phyloP scores from a whole-genome alignment of 2,329 filamentous ascomycete species.

The Claviceps sp. region DNA sequence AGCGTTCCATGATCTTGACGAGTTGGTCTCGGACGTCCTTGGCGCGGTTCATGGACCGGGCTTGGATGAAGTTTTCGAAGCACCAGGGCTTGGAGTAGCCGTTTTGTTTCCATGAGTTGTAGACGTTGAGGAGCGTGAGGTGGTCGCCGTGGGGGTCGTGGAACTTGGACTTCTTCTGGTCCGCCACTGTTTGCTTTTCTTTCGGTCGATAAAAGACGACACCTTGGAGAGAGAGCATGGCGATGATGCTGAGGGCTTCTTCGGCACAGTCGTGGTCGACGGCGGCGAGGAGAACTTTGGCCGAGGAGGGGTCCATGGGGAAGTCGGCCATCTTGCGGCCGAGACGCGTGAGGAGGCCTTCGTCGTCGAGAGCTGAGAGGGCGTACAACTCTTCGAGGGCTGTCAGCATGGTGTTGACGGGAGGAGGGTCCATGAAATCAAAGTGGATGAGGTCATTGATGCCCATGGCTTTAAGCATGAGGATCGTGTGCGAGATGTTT shows the following conservation, averaged over 20 bases:
- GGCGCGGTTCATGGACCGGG: slow-evolving; percentile 72
- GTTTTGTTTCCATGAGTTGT: slow-evolving; percentile 87
- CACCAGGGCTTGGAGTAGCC: slow-evolving; percentile 83
- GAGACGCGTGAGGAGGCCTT: slow-evolving; percentile 80
- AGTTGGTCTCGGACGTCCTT: slow-evolving; percentile 90
- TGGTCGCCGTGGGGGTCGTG: slow-evolving; percentile 92
- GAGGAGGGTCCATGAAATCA: slow-evolving; percentile 97
- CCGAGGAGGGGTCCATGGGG: slow-evolving; percentile 87
- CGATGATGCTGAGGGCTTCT: slow-evolving; percentile 86
- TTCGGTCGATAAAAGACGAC: slow-evolving; percentile 93
- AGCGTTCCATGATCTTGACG: slow-evolving; percentile 84
- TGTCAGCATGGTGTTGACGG: slow-evolving; percentile 94
- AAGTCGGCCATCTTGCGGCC: slow-evolving; percentile 98
- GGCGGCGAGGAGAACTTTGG: slow-evolving; percentile 79
- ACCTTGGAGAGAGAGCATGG: slow-evolving; percentile 77
- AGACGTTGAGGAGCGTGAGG: slow-evolving; percentile 88
- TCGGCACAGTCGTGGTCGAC: slow-evolving; percentile 84
- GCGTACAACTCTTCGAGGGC: slow-evolving; percentile 92
- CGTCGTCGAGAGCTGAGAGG: slow-evolving; percentile 81
- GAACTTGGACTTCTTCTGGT: slow-evolving; percentile 96
- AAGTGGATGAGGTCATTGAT: slow-evolving; percentile 97
- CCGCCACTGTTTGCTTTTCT: slow-evolving; percentile 90
- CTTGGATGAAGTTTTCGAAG: slow-evolving; percentile 95
- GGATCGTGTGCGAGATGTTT: slow-evolving; percentile 81
- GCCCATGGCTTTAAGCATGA: slow-evolving; percentile 98